These are phyloP conservation scores for Russula brevipes DNA, from an alignment of 768 basidiomycete genomes.

Conservation along the genomic window DNA sequence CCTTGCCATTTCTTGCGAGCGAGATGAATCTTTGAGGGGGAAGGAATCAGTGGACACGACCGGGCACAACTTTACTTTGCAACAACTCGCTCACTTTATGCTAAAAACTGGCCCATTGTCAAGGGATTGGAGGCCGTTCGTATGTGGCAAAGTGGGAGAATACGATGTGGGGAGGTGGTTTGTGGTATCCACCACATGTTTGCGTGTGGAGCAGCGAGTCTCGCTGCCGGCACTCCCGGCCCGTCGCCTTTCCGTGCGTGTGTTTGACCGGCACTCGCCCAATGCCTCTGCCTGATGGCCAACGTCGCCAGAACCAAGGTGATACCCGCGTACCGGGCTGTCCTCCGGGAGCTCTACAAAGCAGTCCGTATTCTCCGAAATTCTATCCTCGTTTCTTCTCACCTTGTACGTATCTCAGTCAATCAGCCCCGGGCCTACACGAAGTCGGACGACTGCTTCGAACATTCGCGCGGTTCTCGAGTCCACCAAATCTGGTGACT, in stretches of 20 bases:
- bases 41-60: background rate
- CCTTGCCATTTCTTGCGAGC: background rate
- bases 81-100: background rate
- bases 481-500: conserved; percentile 18
- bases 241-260: background rate
- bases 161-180: background rate
- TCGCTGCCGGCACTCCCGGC: background rate
- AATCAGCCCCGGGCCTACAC: conserved; percentile 32
- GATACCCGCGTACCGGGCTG: conserved; percentile 42
- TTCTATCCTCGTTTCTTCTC: conserved; percentile 7
- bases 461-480: conserved; percentile 55
- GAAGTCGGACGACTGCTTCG: conserved; percentile 42
- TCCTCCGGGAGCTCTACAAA: conserved; percentile 51
- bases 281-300: background rate
- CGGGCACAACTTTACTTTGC: background rate
- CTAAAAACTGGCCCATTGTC: background rate
- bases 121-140: background rate
- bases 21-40: background rate
- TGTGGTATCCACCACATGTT: background rate
- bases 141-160: background rate
- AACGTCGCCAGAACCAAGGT: conserved; percentile 12
- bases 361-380: conserved; percentile 39
- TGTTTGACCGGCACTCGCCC: too few relatives aligned
- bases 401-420: conserved; percentile 32
- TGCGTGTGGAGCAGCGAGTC: background rate